Evolutionary conservation across 306 rosid species (phyloP), one percentile per base, ranked within the genome.

Genomic region (Erythrophleum fordii): DNA sequence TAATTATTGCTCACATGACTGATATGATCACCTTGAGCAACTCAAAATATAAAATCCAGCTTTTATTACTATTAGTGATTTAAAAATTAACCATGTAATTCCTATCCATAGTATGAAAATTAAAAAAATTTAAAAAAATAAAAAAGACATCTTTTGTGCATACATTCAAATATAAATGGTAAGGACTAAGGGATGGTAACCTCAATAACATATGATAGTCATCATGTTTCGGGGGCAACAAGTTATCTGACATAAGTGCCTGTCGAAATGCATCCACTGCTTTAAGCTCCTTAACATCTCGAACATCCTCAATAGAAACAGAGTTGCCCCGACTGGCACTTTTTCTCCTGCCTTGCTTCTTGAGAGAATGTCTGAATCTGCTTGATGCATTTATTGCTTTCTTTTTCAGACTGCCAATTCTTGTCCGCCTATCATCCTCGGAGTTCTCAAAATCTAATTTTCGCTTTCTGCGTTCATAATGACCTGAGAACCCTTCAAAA

Each of bases 371-470:
- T 61, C 97, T 83, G 79, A 92, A 90, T 71, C 89, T 91, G 82
- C 97, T 89, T 0, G 98, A 94, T 1, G 97, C 98, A 81, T 89
- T 89, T 52, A 88, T 86, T 11, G 97, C 98, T 82, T 92, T 91
- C 87, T 92, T 94, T 70, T 86, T 94, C 82, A 94, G 82, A 67
- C 80, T 91, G 67, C 89, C 93, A 31, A 90, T 92, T 76, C 93
- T 87, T 0, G 97, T 88, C 16, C 88, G 76, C 83, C 94, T 81
- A 22, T 94, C 97, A 25, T 92, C 97, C 82, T 94, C 98, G 0
- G 97, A 91, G 68, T 70, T 87, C 81, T 92, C 97, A 69, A 88
- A 87, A 86, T 92, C 95, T 3, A 95, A 90, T 80, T 82, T 92
- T 58, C 95, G 83, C 64, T 91, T 93, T 81, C 88, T 93, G 34